Evolutionary conservation across 352 stramenopile genomes (phyloP).

Genomic region (Phytophthora vignae): DNA sequence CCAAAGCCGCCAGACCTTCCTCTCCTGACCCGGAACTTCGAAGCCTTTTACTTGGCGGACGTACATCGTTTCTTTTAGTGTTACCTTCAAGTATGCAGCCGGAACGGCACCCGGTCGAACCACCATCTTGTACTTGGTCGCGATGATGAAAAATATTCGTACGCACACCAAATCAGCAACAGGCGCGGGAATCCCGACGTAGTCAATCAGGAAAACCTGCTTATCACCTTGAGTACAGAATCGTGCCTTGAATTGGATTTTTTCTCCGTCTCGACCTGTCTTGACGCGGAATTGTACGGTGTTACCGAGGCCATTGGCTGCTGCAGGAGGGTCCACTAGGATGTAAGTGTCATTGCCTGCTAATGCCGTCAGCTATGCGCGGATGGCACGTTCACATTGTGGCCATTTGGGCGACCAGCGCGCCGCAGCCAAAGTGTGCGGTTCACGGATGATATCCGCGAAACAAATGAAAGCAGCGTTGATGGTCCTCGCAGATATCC

Average conservation of each 20-base stretch:
- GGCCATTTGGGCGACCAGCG: not conserved
- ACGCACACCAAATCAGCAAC: slow-evolving; percentile 4
- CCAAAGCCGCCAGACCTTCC: slow-evolving; percentile 5
- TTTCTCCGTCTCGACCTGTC: not conserved
- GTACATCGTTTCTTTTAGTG: not conserved
- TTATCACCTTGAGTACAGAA: slow-evolving; percentile 6
- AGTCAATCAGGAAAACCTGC: slow-evolving; percentile 5
- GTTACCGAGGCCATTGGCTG: not conserved
- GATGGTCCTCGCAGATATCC: not conserved
- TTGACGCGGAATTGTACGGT: slow-evolving; percentile 18
- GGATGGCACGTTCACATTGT: not conserved
- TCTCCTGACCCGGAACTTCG: not conserved
- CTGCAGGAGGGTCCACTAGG: slow-evolving; percentile 5
- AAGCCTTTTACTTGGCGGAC: slow-evolving; percentile 5
- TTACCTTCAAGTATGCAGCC: slow-evolving; percentile 4
- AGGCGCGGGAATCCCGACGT: not conserved
- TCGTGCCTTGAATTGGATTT: slow-evolving; percentile 2
- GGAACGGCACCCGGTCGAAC: not conserved
- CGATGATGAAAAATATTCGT: not conserved
- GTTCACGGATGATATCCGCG: slow-evolving; percentile 5
- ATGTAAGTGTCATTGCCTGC: slow-evolving; percentile 4
- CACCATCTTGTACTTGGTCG: not conserved
- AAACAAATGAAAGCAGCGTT: not conserved
- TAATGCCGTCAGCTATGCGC: not conserved
- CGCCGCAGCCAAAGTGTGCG: not conserved